phyloP scores from a whole-genome alignment of 257 asterid species.

The Marsdenia floribunda region DNA sequence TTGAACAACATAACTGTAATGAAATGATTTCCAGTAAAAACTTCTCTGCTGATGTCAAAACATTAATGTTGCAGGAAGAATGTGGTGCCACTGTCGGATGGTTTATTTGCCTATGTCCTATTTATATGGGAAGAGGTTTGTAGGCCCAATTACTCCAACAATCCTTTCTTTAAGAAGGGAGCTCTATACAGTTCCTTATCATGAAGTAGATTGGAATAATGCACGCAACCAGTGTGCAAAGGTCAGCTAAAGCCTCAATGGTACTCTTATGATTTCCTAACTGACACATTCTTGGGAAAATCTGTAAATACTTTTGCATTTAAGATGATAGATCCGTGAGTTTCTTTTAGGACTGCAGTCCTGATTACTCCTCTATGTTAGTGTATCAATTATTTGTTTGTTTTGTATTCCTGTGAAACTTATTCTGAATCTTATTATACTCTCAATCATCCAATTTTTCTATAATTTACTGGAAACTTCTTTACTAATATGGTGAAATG shows the following conservation, averaged over 20 bases:
- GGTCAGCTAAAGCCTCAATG: constrained; percentile 45
- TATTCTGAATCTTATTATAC: neutral
- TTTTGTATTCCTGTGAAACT: neutral
- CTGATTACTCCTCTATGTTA: neutral
- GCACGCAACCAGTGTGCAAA: constrained; percentile 94
- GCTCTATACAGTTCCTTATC: constrained; percentile 71
- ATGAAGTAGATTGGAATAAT: constrained; percentile 78
- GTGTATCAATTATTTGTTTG: neutral
- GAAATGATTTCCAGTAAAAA: neutral
- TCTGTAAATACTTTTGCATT: neutral
- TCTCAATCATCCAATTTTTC: neutral
- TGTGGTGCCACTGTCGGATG: constrained; percentile 99
- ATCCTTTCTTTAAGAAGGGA: constrained; percentile 89
- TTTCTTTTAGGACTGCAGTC: constrained; percentile 5
- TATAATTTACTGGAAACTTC: neutral
- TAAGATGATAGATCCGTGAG: neutral
- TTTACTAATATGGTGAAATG: neutral
- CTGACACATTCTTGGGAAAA: constrained; percentile 3
- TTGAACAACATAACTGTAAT: neutral
- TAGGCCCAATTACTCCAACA: constrained; percentile 88
- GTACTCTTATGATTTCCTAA: neutral
- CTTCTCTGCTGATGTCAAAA: neutral
- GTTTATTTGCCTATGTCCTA: constrained; percentile 98
- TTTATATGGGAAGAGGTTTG: constrained; percentile 85
- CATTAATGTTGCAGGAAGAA: constrained; percentile 65